These are phyloP conservation scores for Chaetomium cochliodes DNA, from an alignment of 495 filamentous ascomycete genomes.

Conservation along the genomic window DNA sequence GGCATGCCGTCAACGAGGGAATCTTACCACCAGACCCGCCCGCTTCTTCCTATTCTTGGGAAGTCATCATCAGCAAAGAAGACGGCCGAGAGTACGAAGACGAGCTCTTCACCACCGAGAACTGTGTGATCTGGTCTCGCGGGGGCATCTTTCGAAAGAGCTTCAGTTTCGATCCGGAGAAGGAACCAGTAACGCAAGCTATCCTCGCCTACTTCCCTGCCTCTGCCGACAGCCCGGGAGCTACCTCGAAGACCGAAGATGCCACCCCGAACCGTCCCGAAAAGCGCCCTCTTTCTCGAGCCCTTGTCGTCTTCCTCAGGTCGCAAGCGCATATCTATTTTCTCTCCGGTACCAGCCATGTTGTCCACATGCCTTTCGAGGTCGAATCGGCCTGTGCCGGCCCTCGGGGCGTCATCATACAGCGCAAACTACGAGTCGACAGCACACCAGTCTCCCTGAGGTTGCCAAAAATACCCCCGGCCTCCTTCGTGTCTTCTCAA, in stretches of 20 bases:
- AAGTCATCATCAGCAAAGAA: conserved; percentile 48
- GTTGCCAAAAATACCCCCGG: conserved; percentile 63
- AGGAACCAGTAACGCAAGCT: conserved; percentile 79
- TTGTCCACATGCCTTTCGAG: conserved; percentile 91
- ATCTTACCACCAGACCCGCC: conserved; percentile 70
- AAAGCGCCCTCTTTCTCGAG: conserved; percentile 51
- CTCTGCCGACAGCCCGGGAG: conserved; percentile 43
- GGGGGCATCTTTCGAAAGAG: conserved; percentile 81
- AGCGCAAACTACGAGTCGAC: conserved; percentile 60
- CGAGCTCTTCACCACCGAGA: conserved; percentile 79
- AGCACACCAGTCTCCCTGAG: conserved; percentile 46
- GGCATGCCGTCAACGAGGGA: conserved; percentile 77
- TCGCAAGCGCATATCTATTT: conserved; percentile 92
- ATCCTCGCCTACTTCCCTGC: conserved; percentile 77
- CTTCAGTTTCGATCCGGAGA: conserved; percentile 83
- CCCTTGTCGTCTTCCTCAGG: conserved; percentile 87
- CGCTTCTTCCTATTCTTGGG: conserved; percentile 70
- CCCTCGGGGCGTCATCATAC: conserved; percentile 77
- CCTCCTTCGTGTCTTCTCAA: conserved; percentile 74
- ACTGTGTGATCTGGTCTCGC: conserved; percentile 87
- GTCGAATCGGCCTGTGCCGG: conserved; percentile 83
- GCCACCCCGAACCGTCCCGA: conserved; percentile 20
- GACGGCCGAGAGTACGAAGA: conserved; percentile 59
- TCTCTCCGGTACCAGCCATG: conserved; percentile 81
- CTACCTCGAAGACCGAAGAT: not conserved